Evolutionary conservation across 371 early-diverging fungal species (phyloP).

Genomic region (Neoconidiobolus thromboides): DNA sequence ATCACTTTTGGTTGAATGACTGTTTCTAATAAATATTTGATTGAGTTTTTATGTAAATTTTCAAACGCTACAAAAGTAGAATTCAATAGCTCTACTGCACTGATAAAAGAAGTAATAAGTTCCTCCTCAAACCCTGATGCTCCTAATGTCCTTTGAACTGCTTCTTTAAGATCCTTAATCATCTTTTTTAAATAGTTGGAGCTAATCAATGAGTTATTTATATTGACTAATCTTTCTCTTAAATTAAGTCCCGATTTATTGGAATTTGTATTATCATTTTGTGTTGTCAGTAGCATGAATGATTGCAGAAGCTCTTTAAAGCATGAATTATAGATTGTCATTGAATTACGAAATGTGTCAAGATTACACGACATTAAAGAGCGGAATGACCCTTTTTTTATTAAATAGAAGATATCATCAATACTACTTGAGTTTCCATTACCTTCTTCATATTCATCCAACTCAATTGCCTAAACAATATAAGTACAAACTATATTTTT

Average conservation of each 20-base stretch:
- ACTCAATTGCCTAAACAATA: slow-evolving; percentile 22
- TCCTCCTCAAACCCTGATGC: neutral
- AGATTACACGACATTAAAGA: slow-evolving; percentile 4
- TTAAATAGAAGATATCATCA: slow-evolving; percentile 80
- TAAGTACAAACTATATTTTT: neutral
- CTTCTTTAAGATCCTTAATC: neutral
- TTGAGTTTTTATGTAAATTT: neutral
- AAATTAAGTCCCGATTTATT: neutral
- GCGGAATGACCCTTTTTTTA: slow-evolving; percentile 39
- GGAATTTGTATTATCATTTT: neutral
- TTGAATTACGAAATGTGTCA: neutral
- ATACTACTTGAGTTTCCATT: slow-evolving; percentile 57
- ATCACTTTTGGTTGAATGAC: neutral
- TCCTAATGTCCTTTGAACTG: neutral
- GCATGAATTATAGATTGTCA: neutral
- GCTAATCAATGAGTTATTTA: neutral
- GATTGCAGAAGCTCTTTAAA: neutral
- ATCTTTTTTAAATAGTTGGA: neutral
- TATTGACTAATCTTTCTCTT: neutral
- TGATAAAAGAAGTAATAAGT: neutral
- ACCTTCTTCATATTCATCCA: slow-evolving; percentile 31
- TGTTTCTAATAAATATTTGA: neutral
- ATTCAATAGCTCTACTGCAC: neutral
- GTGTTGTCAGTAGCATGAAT: neutral
- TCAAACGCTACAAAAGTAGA: neutral